Evolutionary conservation across 2,329 filamentous ascomycete species (phyloP).

Genomic region (Clonostachys chloroleuca): DNA sequence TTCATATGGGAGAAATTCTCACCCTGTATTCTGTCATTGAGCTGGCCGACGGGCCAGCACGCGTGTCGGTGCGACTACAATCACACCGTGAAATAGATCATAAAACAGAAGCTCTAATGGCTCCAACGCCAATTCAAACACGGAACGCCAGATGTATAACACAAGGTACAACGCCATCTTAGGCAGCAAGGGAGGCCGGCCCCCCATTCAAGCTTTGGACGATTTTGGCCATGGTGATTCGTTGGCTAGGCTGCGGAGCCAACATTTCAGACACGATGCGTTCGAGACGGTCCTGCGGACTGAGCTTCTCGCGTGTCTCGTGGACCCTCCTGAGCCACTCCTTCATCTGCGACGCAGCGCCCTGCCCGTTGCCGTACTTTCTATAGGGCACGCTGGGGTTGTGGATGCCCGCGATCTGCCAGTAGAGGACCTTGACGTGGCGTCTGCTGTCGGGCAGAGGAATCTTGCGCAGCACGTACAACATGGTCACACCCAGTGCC

Average conservation of each 20-base stretch:
- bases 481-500: constrained; percentile 57
- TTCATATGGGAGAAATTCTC: no score
- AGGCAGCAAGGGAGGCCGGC: not conserved
- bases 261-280: constrained; percentile 50
- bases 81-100: no score
- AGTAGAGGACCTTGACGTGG: constrained; percentile 48
- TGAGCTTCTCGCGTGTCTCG: constrained; percentile 39
- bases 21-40: no score
- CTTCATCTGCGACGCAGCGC: constrained; percentile 48
- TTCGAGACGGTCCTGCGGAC: constrained; percentile 43
- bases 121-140: no score
- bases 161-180: no score
- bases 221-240: constrained; percentile 40
- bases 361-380: constrained; percentile 27
- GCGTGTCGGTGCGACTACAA: no score
- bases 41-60: no score
- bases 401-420: constrained; percentile 54
- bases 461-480: constrained; percentile 53
- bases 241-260: constrained; percentile 40
- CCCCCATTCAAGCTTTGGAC: not conserved
- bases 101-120: no score
- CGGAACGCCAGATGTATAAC: no score
- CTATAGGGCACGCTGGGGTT: constrained; percentile 22
- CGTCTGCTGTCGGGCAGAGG: constrained; percentile 46
- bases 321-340: constrained; percentile 50